These are phyloP conservation scores for Penicillium sp. DNA, from an alignment of 2,329 filamentous ascomycete genomes.

Conservation along the genomic window DNA sequence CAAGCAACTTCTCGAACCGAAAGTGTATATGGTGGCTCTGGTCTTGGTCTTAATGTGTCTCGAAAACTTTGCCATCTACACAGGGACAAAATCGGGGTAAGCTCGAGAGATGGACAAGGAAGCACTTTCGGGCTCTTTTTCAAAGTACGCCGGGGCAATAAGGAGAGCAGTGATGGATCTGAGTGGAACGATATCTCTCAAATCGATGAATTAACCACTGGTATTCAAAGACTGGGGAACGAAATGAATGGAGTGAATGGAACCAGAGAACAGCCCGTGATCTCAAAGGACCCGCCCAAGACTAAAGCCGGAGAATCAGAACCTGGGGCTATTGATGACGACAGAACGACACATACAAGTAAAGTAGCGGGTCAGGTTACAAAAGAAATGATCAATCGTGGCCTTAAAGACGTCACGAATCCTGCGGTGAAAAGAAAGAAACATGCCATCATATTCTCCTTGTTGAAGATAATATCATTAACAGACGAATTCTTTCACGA, in stretches of 20 bases:
- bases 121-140: slow-evolving; percentile 65
- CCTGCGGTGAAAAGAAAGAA: neutral
- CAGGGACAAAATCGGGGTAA: slow-evolving; percentile 77
- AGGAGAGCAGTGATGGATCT: neutral
- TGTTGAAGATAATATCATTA: slow-evolving; percentile 52
- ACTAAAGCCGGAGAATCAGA: slow-evolving; percentile 13
- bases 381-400: neutral
- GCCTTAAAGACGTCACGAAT: too few species aligned
- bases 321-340: slow-evolving; percentile 7
- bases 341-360: slow-evolving; percentile 11
- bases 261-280: slow-evolving; percentile 14
- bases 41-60: slow-evolving; percentile 78
- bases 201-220: slow-evolving; percentile 22
- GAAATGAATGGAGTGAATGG: slow-evolving; percentile 19
- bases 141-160: slow-evolving; percentile 43
- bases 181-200: neutral
- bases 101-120: slow-evolving; percentile 58
- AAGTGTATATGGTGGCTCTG: slow-evolving; percentile 78
- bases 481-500: slow-evolving; percentile 43
- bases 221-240: slow-evolving; percentile 24
- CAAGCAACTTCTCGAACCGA: slow-evolving; percentile 78
- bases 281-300: slow-evolving; percentile 18
- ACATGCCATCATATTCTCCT: slow-evolving; percentile 34
- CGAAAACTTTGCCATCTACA: slow-evolving; percentile 79
- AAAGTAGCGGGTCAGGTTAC: slow-evolving; percentile 8